A percentile compares a stretch with the other conserved stretches of the same genome.
These are phyloP conservation scores for Durusdinium trenchii DNA, from an alignment of 73 alveolate genomes.

Conservation along the genomic window DNA sequence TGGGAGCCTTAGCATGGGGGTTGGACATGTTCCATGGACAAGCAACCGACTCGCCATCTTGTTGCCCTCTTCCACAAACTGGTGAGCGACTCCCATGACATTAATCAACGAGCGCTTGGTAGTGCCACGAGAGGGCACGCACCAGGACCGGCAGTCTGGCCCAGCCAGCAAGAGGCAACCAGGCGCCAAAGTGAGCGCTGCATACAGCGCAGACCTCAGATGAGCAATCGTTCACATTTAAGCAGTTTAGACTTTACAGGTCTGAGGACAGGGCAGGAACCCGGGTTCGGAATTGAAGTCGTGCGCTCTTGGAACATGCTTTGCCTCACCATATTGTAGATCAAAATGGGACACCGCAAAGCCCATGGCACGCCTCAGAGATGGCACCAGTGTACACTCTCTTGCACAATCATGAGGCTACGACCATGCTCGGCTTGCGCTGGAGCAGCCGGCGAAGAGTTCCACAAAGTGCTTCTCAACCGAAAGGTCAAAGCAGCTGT, in stretches of 20 bases:
- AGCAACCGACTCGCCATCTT: background rate
- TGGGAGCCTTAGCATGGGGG: background rate
- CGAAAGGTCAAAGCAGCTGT: background rate
- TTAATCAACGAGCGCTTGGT: background rate
- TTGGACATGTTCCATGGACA: background rate
- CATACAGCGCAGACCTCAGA: background rate
- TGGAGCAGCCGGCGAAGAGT: background rate
- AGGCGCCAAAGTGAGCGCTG: background rate
- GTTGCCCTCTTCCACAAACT: background rate
- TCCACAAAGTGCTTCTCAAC: background rate
- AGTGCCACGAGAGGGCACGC: background rate
- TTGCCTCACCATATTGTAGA: background rate
- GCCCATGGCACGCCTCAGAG: background rate
- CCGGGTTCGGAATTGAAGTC: background rate
- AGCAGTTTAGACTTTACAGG: background rate
- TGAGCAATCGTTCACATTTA: background rate
- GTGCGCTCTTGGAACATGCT: background rate
- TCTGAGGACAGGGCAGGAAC: background rate
- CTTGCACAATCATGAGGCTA: background rate
- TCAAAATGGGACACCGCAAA: background rate
- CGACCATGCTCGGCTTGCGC: background rate
- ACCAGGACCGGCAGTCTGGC: background rate
- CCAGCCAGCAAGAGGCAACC: background rate
- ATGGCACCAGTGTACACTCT: background rate
- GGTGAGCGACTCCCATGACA: background rate